A percentile compares a stretch with the other conserved stretches of the same genome.
Evolutionary conservation across 1,139 yeast species (phyloP).

Genomic region (Taphrina sp.): DNA sequence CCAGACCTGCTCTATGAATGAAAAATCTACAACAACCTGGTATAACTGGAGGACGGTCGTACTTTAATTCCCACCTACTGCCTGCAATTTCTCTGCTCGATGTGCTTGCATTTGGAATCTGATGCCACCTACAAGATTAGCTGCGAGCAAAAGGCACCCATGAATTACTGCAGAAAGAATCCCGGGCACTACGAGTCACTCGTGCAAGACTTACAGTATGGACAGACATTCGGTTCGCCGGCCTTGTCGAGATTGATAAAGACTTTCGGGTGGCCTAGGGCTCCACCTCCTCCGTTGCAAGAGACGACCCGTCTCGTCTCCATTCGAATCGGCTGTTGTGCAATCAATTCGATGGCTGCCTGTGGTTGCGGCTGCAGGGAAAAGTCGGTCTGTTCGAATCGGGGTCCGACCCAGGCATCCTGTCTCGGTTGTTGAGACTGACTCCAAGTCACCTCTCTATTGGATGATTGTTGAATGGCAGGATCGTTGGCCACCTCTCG

Average conservation of each 20-base stretch:
- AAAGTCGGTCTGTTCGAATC: constrained; percentile 72
- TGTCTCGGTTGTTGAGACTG: constrained; percentile 62
- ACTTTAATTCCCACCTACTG: constrained; percentile 22
- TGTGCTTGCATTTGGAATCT: constrained; percentile 32
- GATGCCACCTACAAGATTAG: constrained; percentile 26
- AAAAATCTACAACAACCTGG: too few relatives aligned
- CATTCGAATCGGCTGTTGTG: constrained; percentile 68
- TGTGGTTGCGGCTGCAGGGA: constrained; percentile 65
- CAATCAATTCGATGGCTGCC: constrained; percentile 81
- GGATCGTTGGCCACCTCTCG: constrained; percentile 29
- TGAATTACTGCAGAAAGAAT: too few relatives aligned
- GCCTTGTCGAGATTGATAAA: constrained; percentile 71
- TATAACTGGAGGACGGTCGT: too few relatives aligned
- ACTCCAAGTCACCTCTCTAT: constrained; percentile 70
- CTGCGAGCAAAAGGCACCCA: too few relatives aligned
- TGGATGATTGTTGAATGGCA: constrained; percentile 63
- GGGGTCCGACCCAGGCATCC: constrained; percentile 60
- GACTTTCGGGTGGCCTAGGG: constrained; percentile 81
- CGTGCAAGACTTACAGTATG: constrained; percentile 63
- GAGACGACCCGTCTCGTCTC: constrained; percentile 67
- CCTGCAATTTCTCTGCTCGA: constrained; percentile 24
- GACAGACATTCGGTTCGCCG: constrained; percentile 69
- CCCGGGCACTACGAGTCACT: not conserved
- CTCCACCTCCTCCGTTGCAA: constrained; percentile 79
- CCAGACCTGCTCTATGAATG: too few relatives aligned